Evolutionary conservation across 495 filamentous ascomycete species (phyloP).

Genomic region (Aspergillus indologenus): DNA sequence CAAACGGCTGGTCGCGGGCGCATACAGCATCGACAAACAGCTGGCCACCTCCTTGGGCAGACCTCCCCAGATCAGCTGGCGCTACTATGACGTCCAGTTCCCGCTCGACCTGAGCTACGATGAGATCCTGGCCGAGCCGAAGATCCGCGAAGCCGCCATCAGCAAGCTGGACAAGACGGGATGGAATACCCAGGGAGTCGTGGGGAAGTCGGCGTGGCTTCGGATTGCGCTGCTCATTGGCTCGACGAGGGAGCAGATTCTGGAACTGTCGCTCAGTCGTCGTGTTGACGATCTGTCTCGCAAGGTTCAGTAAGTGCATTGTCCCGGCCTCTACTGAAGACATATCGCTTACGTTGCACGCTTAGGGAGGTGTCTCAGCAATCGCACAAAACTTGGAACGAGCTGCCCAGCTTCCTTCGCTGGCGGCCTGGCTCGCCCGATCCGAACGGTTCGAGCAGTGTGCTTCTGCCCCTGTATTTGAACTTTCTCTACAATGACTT

Average conservation of each 20-base stretch:
- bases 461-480: conserved; percentile 24
- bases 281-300: conserved; percentile 19
- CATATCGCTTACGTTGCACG: neutral
- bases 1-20: conserved; percentile 43
- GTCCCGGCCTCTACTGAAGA: too few species aligned
- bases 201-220: conserved; percentile 30
- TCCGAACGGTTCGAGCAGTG: neutral
- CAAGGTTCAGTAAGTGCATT: conserved; percentile 20
- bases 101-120: conserved; percentile 52
- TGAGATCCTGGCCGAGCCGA: conserved; percentile 40
- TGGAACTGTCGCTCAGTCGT: conserved; percentile 50
- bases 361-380: conserved; percentile 17
- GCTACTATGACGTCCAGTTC: conserved; percentile 48
- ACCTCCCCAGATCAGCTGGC: conserved; percentile 47
- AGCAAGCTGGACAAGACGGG: conserved; percentile 39
- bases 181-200: conserved; percentile 46
- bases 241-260: conserved; percentile 48
- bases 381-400: conserved; percentile 10
- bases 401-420: conserved; percentile 20
- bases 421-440: conserved; percentile 14
- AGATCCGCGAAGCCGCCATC: conserved; percentile 34
- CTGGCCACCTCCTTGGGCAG: conserved; percentile 49
- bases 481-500: conserved; percentile 53
- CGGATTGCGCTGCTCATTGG: conserved; percentile 44
- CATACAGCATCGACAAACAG: conserved; percentile 46